Evolutionary conservation across 306 rosid genomes (phyloP).

Genomic region (Trichosanthes cucumerina): DNA sequence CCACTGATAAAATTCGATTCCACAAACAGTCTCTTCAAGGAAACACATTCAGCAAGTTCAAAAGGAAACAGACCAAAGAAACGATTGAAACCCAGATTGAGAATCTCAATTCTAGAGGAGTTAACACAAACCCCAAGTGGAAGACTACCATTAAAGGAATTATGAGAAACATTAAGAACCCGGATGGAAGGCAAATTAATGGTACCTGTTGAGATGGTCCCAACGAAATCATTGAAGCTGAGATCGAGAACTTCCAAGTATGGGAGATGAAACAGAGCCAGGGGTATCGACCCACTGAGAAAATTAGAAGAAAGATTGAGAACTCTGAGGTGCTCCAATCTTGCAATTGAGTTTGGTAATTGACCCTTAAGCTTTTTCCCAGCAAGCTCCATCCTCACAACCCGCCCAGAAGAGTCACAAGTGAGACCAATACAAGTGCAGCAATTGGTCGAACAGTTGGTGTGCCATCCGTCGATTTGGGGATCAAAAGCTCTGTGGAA

Average conservation of each 20-base stretch:
- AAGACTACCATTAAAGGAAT: background rate
- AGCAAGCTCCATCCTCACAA: conserved; percentile 17
- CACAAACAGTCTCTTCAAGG: background rate
- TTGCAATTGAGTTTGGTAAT: conserved; percentile 11
- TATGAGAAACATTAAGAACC: conserved; percentile 7
- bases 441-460: conserved; percentile 14
- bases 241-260: conserved; percentile 17
- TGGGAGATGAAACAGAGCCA: conserved; percentile 5
- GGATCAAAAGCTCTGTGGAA: conserved; percentile 13
- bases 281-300: conserved; percentile 1
- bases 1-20: background rate
- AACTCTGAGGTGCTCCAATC: conserved; percentile 11
- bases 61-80: conserved; percentile 12
- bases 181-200: conserved; percentile 8
- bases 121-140: conserved; percentile 3
- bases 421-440: conserved; percentile 21
- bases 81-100: conserved; percentile 5
- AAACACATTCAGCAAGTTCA: background rate
- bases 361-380: background rate
- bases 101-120: background rate
- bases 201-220: background rate
- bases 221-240: conserved; percentile 12
- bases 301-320: conserved; percentile 20
- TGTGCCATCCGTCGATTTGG: conserved; percentile 12
- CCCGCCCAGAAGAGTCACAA: conserved; percentile 12